Base-by-base conservation (phyloP, 768 basidiomycete species). In the Coprinopsis marcescibilis region DNA sequence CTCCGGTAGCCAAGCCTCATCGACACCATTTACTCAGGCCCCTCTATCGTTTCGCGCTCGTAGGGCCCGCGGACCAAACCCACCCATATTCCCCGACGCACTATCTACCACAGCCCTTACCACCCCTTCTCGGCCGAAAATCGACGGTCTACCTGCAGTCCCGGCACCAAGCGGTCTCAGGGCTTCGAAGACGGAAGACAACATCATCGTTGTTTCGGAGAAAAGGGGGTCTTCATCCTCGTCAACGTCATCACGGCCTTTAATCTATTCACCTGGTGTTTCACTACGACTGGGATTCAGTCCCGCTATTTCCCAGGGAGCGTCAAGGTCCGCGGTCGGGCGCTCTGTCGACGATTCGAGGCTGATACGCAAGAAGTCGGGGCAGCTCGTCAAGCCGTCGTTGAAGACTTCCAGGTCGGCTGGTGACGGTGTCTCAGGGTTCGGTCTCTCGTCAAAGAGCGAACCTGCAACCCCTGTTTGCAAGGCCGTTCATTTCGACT, bases 401-500 rank as follows among this genome's bases (percentile, higher is more conserved):
- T 75, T 97, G 54, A 98, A 96, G 68, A 70, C 78, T 11, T 73
- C 81, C 20, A 72, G 75, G 47, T 75, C 83, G 42, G 61, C 74
- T 44, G 71, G 70, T 45, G 69, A 55, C 43, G 45, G 67, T 39
- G 63, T 85, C 12, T 70, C 76, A 2, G 72, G 85, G 42, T 60
- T 81, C 55, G 78, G 79, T 20, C 52, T 58, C 34, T 67, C 70
- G 49, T 73, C 71, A 57, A 80, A 83, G 67, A 90, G 86, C 62
- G 87, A 82, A 48, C 95, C 95, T 0, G 72, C 68, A 2, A 93
- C 92, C 2, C 94, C 94, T 0, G 82, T 76, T 30, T 68, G 78
- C 52, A 94, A 96, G 62, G 83, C 81, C 20, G 95, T 99, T 7
- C 91, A 96, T 58, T 99, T 99, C 51, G 89, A 95, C 66, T 63